Conservation (phyloP, 129 eudicot genomes). For the Flaveria sonorensis region DNA sequence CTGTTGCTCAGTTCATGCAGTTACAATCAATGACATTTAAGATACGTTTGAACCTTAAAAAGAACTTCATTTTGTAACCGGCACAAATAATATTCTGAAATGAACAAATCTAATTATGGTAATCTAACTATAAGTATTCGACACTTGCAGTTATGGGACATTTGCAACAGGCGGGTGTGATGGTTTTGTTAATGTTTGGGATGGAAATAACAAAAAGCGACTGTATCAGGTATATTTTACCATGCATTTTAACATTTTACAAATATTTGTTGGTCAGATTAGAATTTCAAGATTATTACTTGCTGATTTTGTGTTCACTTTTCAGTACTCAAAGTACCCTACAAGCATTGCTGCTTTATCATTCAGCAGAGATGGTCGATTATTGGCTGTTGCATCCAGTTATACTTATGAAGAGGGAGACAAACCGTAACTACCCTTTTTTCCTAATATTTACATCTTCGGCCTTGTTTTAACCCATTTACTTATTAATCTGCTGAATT, state of each 20-base stretch:
- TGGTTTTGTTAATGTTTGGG: conserved; percentile 95
- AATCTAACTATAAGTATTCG: not conserved
- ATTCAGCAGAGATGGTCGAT: conserved; percentile 85
- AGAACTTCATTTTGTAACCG: not conserved
- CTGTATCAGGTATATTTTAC: conserved; percentile 66
- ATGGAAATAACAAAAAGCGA: conserved; percentile 94
- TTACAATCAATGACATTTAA: not conserved
- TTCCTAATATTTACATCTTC: not conserved
- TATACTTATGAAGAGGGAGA: conserved; percentile 94
- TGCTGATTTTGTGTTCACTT: conserved; percentile 25
- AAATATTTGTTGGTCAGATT: conserved; percentile 2
- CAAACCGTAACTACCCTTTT: conserved; percentile 53
- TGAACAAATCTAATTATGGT: not conserved
- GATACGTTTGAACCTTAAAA: conserved; percentile 5
- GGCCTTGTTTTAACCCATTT: not conserved
- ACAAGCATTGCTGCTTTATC: conserved; percentile 87
- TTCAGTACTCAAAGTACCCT: conserved; percentile 90
- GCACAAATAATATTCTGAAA: not conserved
- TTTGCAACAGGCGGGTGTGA: conserved; percentile 98
- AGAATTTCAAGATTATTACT: not conserved
- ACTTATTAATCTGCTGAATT: not conserved
- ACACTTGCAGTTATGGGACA: conserved; percentile 78
- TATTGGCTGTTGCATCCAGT: conserved; percentile 93
- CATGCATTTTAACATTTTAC: not conserved
- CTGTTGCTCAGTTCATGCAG: not conserved